These are phyloP conservation scores for Xylaria polymorpha DNA, from an alignment of 2,329 filamentous ascomycete genomes.

Conservation along the genomic window DNA sequence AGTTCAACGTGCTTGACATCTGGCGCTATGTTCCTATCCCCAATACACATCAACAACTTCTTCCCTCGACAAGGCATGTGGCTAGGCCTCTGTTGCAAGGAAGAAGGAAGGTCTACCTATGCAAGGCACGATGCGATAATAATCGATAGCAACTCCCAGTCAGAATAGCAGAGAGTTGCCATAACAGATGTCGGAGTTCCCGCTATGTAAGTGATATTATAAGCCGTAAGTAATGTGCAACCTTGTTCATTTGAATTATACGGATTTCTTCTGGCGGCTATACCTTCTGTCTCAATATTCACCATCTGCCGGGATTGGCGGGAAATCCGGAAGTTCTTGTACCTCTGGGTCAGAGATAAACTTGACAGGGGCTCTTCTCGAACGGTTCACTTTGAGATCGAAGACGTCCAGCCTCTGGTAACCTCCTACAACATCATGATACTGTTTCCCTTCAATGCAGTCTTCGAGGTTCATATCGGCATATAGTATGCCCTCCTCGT, in stretches of 20 bases:
- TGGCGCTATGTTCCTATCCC: background rate
- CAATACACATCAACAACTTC: background rate
- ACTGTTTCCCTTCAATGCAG: constrained; percentile 67
- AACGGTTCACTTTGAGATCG: constrained; percentile 56
- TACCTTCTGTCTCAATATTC: background rate
- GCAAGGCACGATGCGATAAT: background rate
- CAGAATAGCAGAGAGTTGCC: no score
- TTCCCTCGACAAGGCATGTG: background rate
- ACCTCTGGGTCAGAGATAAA: background rate
- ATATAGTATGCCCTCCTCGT: constrained; percentile 62
- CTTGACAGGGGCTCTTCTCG: constrained; percentile 9
- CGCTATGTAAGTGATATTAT: no score
- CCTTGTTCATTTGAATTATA: background rate
- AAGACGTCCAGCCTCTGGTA: constrained; percentile 68
- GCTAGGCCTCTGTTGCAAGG: background rate
- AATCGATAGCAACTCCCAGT: background rate
- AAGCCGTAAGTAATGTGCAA: background rate
- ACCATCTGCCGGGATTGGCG: background rate
- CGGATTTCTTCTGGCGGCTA: no score
- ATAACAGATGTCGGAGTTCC: no score
- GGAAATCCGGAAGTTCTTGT: background rate
- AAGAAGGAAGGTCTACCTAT: no score
- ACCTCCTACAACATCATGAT: constrained; percentile 66
- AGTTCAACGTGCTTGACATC: no score
- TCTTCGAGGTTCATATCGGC: constrained; percentile 61